These are phyloP conservation scores for Tulasnella sp. DNA, from an alignment of 768 basidiomycete genomes.

Conservation along the genomic window DNA sequence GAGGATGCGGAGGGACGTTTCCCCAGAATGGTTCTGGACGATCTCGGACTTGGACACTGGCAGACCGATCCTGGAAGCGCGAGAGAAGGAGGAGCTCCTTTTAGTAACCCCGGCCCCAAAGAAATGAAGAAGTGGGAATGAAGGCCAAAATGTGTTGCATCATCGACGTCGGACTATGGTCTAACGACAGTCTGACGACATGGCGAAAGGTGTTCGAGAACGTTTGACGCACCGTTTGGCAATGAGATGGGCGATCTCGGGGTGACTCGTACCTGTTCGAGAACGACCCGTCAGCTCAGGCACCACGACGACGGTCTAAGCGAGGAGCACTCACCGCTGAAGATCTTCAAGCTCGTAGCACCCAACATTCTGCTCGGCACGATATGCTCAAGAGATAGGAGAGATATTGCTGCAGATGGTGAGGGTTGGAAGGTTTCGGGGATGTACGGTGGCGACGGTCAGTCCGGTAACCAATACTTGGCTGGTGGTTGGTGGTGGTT, in stretches of 20 bases:
- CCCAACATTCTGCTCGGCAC: slow-evolving; percentile 50
- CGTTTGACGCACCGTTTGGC: slow-evolving; percentile 72
- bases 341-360: slow-evolving; percentile 62
- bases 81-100: slow-evolving; percentile 36
- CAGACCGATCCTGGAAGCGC: slow-evolving; percentile 73
- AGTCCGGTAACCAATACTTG: background rate
- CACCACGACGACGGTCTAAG: slow-evolving; percentile 19
- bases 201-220: slow-evolving; percentile 19
- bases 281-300: slow-evolving; percentile 32
- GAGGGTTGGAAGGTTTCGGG: background rate
- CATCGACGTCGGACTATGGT: slow-evolving; percentile 16
- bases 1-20: slow-evolving; percentile 87
- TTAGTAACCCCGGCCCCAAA: slow-evolving; percentile 40
- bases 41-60: slow-evolving; percentile 86
- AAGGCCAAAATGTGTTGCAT: slow-evolving; percentile 19
- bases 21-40: slow-evolving; percentile 85
- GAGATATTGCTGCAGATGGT: background rate
- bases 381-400: background rate
- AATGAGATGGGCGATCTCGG: slow-evolving; percentile 91
- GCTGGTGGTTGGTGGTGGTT: background rate
- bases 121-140: slow-evolving; percentile 37
- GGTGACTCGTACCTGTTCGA: slow-evolving; percentile 84
- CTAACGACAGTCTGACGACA: background rate
- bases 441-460: background rate
- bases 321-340: slow-evolving; percentile 52